Evolutionary conservation across 345 rosid genomes (phyloP), one percentile per base, ranked within the genome.

Genomic region (Noccaea caerulescens): DNA sequence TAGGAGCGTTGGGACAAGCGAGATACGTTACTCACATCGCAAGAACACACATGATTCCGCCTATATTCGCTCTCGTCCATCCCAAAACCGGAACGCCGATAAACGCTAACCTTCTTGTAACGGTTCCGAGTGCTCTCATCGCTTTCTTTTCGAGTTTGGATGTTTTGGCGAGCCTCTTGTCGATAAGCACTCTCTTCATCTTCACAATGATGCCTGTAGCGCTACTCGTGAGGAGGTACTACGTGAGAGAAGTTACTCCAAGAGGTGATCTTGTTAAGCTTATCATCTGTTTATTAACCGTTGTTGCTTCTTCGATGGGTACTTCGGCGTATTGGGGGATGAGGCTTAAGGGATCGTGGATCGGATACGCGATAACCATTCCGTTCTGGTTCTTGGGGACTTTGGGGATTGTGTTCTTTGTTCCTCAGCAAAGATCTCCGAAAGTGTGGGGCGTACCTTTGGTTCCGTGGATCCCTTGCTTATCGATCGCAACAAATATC

Each of bases 401-500:
- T 0, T 60, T 82, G 4, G 87, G 74, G 51, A 68, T 89, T 0
- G 41, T 71, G 0, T 4, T 89, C 11, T 32, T 57, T 18, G 79
- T 85, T 20, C 82, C 81, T 10, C 70, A 80, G 43, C 88, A 87
- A 39, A 82, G 80, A 77, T 55, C 58, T 9, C 92, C 92, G 0
- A 85, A 79, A 54, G 38, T 85, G 20, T 89, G 88, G 90, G 92
- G 92, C 0, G 88, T 84, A 37, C 92, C 90, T 0, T 51, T 87
- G 7, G 81, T 85, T n/a, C 96, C 90, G 1, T 89, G 92, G 96
- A 12, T 87, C 32, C 92, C 92, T 0, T 85, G 87, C 13, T 73
- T 76, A 66, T 78, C 87, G 1, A 79, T 87, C 6, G 71, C 80
- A 1, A 80, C 79, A 12, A 89, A 87, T 45, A 53, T 81, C 20